phyloP scores from a whole-genome alignment of 2,329 filamentous ascomycete species.

The Penicillium paneum region DNA sequence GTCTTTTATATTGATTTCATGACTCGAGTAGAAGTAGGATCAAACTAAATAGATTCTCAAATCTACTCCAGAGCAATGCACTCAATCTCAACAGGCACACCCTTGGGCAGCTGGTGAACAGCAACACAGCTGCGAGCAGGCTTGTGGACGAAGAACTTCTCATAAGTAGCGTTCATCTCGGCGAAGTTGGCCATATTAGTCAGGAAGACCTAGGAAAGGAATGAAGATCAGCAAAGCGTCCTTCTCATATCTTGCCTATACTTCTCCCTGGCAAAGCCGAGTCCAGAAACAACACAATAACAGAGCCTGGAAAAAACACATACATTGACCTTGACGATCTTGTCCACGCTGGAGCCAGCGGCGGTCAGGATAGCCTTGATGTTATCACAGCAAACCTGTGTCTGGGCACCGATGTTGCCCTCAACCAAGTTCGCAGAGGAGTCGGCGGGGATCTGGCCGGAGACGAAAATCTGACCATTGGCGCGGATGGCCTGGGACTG shows the following conservation, averaged over 20 bases:
- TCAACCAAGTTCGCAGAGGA: conserved; percentile 58
- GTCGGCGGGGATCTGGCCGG: conserved; percentile 73
- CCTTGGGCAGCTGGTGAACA: conserved; percentile 61
- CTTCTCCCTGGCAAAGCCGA: background rate
- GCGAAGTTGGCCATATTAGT: conserved; percentile 87
- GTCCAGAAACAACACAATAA: background rate
- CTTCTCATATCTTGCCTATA: background rate
- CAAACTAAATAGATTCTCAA: background rate
- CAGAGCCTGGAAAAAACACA: conserved; percentile 10
- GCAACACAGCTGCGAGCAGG: conserved; percentile 63
- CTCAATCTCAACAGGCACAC: conserved; percentile 64
- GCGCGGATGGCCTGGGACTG: conserved; percentile 63
- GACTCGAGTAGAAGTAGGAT: background rate
- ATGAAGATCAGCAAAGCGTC: background rate
- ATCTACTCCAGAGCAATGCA: conserved; percentile 55
- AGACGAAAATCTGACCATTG: conserved; percentile 66
- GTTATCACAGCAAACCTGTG: conserved; percentile 71
- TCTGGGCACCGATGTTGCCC: conserved; percentile 66
- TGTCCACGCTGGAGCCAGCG: conserved; percentile 72
- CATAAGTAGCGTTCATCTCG: conserved; percentile 72
- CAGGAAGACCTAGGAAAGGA: conserved; percentile 65
- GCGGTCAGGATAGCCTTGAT: conserved; percentile 78
- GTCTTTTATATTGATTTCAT: background rate
- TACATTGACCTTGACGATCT: conserved; percentile 80
- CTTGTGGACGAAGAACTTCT: conserved; percentile 65